These are phyloP conservation scores for Saccharomycopsis babjevae DNA, from an alignment of 805 yeast genomes.

Conservation along the genomic window DNA sequence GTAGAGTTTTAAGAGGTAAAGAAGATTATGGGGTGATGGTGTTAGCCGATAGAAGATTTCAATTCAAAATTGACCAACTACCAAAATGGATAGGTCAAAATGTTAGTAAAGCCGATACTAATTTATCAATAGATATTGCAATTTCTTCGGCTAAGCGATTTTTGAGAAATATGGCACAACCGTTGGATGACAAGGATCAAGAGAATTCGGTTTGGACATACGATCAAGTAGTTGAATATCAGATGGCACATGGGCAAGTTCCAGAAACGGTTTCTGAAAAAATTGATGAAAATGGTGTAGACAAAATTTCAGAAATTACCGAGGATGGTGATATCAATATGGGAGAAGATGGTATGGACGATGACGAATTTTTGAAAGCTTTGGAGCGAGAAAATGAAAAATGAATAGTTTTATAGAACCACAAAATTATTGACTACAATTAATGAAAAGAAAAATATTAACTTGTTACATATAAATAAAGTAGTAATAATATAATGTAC, in stretches of 20 bases:
- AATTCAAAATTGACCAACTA: conserved; percentile 73
- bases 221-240: conserved; percentile 53
- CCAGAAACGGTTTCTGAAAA: neutral
- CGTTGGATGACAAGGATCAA: conserved; percentile 77
- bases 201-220: conserved; percentile 89
- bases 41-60: conserved; percentile 86
- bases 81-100: conserved; percentile 98
- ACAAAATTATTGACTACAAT: neutral
- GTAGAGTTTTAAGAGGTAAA: conserved; percentile 94
- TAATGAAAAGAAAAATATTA: neutral
- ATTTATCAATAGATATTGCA: conserved; percentile 95
- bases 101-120: conserved; percentile 80
- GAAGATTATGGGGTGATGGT: conserved; percentile 99
- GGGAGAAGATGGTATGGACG: conserved; percentile 17
- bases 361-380: conserved; percentile 16
- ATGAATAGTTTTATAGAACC: neutral
- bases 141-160: conserved; percentile 89
- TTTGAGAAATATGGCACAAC: conserved; percentile 88
- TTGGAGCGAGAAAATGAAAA: conserved; percentile 12
- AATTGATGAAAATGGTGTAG: neutral
- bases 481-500: neutral
- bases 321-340: conserved; percentile 3
- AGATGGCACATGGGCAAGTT: conserved; percentile 23
- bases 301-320: neutral
- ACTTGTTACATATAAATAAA: neutral